Evolutionary conservation across 441 rosid species (phyloP).

Genomic region (Adansonia madagascariensis): DNA sequence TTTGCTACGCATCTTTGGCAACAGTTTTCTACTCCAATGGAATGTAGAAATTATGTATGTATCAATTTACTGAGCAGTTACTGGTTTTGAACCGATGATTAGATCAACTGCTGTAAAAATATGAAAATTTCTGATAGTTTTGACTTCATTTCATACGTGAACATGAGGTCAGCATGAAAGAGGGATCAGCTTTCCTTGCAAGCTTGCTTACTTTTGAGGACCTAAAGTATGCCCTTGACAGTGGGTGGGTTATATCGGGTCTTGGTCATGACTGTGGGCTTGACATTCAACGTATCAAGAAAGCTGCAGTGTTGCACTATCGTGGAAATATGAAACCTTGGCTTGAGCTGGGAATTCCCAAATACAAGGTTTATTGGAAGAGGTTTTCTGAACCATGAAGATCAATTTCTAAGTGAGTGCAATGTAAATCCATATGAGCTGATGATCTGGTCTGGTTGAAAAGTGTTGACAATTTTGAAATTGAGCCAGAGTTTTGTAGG

Average conservation of each 20-base stretch:
- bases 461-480: constrained; percentile 35
- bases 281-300: constrained; percentile 43
- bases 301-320: constrained; percentile 78
- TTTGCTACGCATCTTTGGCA: background rate
- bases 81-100: background rate
- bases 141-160: constrained; percentile 20
- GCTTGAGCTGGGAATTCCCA: constrained; percentile 91
- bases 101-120: background rate
- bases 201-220: constrained; percentile 83
- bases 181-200: constrained; percentile 52
- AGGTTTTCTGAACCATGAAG: constrained; percentile 64
- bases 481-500: constrained; percentile 32
- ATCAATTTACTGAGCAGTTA: background rate
- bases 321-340: constrained; percentile 98
- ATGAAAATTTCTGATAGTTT: constrained; percentile 18
- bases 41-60: background rate
- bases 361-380: constrained; percentile 79
- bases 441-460: constrained; percentile 18
- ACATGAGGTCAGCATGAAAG: constrained; percentile 50
- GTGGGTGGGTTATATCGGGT: constrained; percentile 68
- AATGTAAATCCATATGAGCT: constrained; percentile 65
- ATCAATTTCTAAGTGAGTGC: constrained; percentile 71
- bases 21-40: background rate
- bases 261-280: constrained; percentile 71
- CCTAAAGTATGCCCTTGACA: constrained; percentile 61